A percentile compares a stretch with the other conserved stretches of the same genome.
phyloP scores from a whole-genome alignment of 495 filamentous ascomycete genomes.

The Rhypophila decipiens region DNA sequence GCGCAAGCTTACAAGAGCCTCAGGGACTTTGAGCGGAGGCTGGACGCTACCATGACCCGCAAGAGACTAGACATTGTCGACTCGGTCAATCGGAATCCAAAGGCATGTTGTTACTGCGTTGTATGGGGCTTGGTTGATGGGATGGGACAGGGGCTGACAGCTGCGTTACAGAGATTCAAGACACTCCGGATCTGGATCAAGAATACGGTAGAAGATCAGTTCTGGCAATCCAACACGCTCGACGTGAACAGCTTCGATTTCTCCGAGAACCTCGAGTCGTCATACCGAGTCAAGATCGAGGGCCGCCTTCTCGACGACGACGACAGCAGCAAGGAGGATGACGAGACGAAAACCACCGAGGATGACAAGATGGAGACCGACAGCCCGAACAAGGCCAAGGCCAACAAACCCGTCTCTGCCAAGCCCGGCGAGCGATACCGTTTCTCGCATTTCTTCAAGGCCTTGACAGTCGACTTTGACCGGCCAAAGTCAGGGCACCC shows the following conservation, averaged over 20 bases:
- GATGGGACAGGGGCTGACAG: too few species aligned
- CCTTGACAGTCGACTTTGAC: constrained; percentile 82
- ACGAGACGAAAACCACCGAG: constrained; percentile 45
- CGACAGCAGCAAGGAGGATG: constrained; percentile 50
- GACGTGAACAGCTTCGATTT: constrained; percentile 71
- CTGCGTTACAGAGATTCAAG: constrained; percentile 60
- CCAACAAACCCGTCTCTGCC: constrained; percentile 30
- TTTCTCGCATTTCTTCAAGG: constrained; percentile 95
- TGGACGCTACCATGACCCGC: constrained; percentile 92
- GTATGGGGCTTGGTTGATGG: constrained; percentile 4
- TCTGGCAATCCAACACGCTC: constrained; percentile 71
- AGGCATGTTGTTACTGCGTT: constrained; percentile 40
- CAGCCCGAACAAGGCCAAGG: constrained; percentile 47
- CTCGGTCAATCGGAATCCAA: constrained; percentile 68
- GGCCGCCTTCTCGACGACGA: constrained; percentile 80
- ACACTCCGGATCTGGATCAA: constrained; percentile 92
- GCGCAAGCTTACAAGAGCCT: constrained; percentile 75
- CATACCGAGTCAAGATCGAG: constrained; percentile 89
- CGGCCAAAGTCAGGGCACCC: constrained; percentile 41
- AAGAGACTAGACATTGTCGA: constrained; percentile 90
- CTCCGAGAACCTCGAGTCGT: constrained; percentile 57
- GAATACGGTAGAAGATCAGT: constrained; percentile 91
- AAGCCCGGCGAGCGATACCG: constrained; percentile 45
- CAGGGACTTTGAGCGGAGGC: constrained; percentile 77
- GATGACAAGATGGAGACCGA: constrained; percentile 61